Evolutionary conservation across 306 rosid species (phyloP).

Genomic region (Vigna mungo): DNA sequence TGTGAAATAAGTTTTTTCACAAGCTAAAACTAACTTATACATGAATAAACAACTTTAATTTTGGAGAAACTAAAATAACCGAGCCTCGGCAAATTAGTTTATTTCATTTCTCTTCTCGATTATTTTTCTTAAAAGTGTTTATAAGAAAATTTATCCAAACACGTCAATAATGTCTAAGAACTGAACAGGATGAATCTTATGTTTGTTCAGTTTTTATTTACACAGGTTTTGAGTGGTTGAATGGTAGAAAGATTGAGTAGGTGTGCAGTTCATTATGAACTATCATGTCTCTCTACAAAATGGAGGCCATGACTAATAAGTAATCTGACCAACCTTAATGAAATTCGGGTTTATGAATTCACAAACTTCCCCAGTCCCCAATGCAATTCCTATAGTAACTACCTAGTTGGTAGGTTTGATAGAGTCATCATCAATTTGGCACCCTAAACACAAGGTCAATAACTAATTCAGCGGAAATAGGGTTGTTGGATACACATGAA

Average conservation of each 20-base stretch:
- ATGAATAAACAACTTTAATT: too few relatives aligned
- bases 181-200: not conserved
- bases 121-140: too few relatives aligned
- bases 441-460: not conserved
- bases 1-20: too few relatives aligned
- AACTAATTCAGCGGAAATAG: not conserved
- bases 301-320: not conserved
- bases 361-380: not conserved
- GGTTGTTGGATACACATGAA: slow-evolving; percentile 1
- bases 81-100: too few relatives aligned
- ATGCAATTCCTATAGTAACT: not conserved
- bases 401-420: not conserved
- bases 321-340: not conserved
- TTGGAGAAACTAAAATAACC: too few relatives aligned
- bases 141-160: too few relatives aligned
- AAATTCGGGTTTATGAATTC: not conserved
- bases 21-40: too few relatives aligned
- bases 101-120: too few relatives aligned
- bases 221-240: not conserved
- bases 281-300: not conserved
- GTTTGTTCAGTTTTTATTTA: not conserved
- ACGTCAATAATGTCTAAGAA: not conserved
- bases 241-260: not conserved
- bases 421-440: not conserved
- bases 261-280: not conserved